Percentiles rank a stretch among this genome's conserved stretches.
These are phyloP conservation scores for Aspergillus ochraceoroseus DNA, from an alignment of 2,329 filamentous ascomycete species.

Conservation along the genomic window DNA sequence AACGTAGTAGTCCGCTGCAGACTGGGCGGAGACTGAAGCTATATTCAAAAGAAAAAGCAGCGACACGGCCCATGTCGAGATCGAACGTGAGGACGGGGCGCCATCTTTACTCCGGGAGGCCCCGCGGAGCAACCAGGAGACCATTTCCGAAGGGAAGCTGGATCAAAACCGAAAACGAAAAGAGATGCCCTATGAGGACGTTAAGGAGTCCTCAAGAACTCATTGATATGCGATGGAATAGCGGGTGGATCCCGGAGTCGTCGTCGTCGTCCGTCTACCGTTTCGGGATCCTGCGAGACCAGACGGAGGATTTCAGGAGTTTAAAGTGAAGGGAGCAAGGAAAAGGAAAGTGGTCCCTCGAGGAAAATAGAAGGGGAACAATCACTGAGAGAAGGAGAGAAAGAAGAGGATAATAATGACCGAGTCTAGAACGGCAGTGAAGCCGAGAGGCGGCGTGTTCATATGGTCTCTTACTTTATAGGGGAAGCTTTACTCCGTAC, in stretches of 20 bases:
- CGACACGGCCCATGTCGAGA: slow-evolving; percentile 25
- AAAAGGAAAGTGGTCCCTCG: slow-evolving; percentile 1
- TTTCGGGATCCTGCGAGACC: too few relatives aligned
- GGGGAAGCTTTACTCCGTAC: background rate
- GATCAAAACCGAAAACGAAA: slow-evolving; percentile 1
- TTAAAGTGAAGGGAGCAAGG: background rate
- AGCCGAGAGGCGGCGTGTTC: slow-evolving; percentile 10
- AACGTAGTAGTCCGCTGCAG: slow-evolving; percentile 85
- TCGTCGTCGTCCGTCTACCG: too few relatives aligned
- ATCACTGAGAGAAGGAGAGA: slow-evolving; percentile 1
- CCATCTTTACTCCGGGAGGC: slow-evolving; percentile 11
- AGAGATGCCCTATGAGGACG: slow-evolving; percentile 2
- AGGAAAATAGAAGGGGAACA: background rate
- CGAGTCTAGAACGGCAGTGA: slow-evolving; percentile 6
- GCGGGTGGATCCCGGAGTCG: too few relatives aligned
- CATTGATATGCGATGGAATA: slow-evolving; percentile 7
- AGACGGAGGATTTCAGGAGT: too few relatives aligned
- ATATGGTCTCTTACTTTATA: slow-evolving; percentile 6
- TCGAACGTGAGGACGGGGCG: slow-evolving; percentile 10
- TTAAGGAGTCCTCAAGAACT: slow-evolving; percentile 3
- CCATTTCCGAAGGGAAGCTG: slow-evolving; percentile 15
- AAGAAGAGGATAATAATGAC: background rate
- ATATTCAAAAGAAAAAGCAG: slow-evolving; percentile 27
- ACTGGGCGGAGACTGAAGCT: slow-evolving; percentile 41
- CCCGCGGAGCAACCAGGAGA: slow-evolving; percentile 20